phyloP scores from a whole-genome alignment of 192 early-diverging fungal species.

The Rhizophagus prolifer region DNA sequence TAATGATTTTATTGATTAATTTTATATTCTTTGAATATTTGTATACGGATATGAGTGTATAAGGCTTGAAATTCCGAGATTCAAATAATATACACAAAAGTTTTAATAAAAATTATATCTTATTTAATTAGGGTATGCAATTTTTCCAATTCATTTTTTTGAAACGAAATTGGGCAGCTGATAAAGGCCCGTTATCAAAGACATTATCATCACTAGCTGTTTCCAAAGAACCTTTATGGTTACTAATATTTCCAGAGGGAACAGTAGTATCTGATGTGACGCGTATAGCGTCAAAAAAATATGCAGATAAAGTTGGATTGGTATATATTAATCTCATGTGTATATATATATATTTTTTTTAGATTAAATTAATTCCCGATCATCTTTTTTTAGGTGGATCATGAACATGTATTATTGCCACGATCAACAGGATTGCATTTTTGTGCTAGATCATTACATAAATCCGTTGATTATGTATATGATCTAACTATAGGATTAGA shows the following conservation, averaged over 20 bases:
- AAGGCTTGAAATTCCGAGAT: no score
- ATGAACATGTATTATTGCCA: slow-evolving; percentile 78
- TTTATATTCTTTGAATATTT: no score
- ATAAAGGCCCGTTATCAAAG: slow-evolving; percentile 60
- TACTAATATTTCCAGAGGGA: slow-evolving; percentile 96
- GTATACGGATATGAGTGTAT: no score
- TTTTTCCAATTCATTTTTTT: slow-evolving; percentile 95
- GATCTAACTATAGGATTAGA: slow-evolving; percentile 90
- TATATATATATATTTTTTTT: no score
- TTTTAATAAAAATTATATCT: no score
- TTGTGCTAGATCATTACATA: slow-evolving; percentile 64
- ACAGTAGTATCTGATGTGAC: slow-evolving; percentile 83
- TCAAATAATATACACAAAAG: no score
- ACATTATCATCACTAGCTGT: slow-evolving; percentile 58
- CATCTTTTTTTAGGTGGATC: slow-evolving; percentile 46
- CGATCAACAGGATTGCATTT: slow-evolving; percentile 80
- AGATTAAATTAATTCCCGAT: not conserved
- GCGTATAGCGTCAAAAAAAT: slow-evolving; percentile 63
- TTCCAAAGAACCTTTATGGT: slow-evolving; percentile 75
- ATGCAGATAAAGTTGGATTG: slow-evolving; percentile 65
- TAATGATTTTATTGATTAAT: not conserved
- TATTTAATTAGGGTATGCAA: slow-evolving; percentile 65
- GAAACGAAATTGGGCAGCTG: slow-evolving; percentile 81
- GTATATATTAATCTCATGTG: slow-evolving; percentile 32
- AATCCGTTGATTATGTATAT: slow-evolving; percentile 71